A percentile compares a stretch with the other conserved stretches of the same genome.
Evolutionary conservation across 2,329 filamentous ascomycete genomes (phyloP).

Genomic region (Fusarium hostae): DNA sequence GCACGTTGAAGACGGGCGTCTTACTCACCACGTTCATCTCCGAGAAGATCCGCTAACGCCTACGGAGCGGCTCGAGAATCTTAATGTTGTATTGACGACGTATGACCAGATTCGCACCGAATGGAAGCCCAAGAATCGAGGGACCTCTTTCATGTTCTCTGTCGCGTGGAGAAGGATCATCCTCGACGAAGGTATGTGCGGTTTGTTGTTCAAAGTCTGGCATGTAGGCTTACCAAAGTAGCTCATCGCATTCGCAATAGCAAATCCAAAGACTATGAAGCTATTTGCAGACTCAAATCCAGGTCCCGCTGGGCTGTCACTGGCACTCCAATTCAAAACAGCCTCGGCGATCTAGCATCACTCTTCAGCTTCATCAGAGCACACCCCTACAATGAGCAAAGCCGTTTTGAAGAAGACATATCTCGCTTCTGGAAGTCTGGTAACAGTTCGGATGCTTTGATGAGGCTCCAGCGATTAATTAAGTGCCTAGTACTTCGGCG

Average conservation of each 20-base stretch:
- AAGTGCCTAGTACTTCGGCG: slow-evolving; percentile 54
- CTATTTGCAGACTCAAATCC: slow-evolving; percentile 52
- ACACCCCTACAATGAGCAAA: slow-evolving; percentile 50
- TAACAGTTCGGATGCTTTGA: slow-evolving; percentile 50
- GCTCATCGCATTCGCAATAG: slow-evolving; percentile 33
- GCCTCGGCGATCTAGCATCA: slow-evolving; percentile 53
- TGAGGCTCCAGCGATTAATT: slow-evolving; percentile 53
- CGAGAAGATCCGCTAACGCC: slow-evolving; percentile 38
- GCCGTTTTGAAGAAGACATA: slow-evolving; percentile 27
- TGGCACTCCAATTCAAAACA: slow-evolving; percentile 62
- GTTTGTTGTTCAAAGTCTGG: too few relatives aligned
- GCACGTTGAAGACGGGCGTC: slow-evolving; percentile 38
- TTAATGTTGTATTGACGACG: slow-evolving; percentile 53
- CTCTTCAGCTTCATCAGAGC: slow-evolving; percentile 57
- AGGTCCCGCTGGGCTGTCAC: slow-evolving; percentile 59
- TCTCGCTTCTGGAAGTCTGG: slow-evolving; percentile 52
- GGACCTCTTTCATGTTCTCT: slow-evolving; percentile 46
- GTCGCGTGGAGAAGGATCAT: slow-evolving; percentile 48
- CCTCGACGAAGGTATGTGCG: slow-evolving; percentile 27
- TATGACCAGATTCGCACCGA: slow-evolving; percentile 55
- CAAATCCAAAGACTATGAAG: slow-evolving; percentile 36
- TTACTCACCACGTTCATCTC: slow-evolving; percentile 47
- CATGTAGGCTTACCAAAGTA: not conserved
- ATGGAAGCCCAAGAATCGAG: slow-evolving; percentile 36
- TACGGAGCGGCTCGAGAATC: slow-evolving; percentile 7